Evolutionary conservation across 495 filamentous ascomycete species (phyloP).

Genomic region (Penicillium robsamsonii): DNA sequence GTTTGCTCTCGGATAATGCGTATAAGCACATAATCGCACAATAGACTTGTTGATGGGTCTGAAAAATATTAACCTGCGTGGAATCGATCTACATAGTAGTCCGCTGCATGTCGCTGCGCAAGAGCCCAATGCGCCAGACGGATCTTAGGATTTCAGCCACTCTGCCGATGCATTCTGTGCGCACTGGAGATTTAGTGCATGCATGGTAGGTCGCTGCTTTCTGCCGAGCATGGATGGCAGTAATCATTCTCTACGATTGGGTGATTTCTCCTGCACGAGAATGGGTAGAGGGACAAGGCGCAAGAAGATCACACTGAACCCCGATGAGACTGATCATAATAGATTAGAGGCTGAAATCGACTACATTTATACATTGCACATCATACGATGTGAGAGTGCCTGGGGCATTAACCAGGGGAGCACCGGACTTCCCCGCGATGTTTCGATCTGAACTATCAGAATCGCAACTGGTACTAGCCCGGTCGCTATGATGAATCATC

Average conservation of each 20-base stretch:
- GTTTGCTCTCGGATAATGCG: neutral
- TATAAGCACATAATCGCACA: constrained; percentile 8
- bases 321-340: neutral
- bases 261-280: neutral
- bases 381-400: neutral
- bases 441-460: constrained; percentile 28
- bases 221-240: constrained; percentile 16
- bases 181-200: constrained; percentile 27
- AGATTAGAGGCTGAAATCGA: neutral
- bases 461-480: constrained; percentile 22
- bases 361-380: neutral
- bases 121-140: constrained; percentile 17
- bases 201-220: constrained; percentile 31
- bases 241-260: constrained; percentile 7
- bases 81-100: constrained; percentile 28
- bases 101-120: constrained; percentile 17
- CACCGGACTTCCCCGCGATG: constrained; percentile 20
- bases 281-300: neutral
- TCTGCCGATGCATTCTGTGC: constrained; percentile 25
- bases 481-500: constrained; percentile 19
- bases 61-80: constrained; percentile 18
- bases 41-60: constrained; percentile 21
- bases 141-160: constrained; percentile 31
- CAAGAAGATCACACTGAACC: neutral
- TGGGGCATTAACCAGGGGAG: neutral